Evolutionary conservation across 2,329 filamentous ascomycete species (phyloP).

Genomic region (Fusarium sp.): DNA sequence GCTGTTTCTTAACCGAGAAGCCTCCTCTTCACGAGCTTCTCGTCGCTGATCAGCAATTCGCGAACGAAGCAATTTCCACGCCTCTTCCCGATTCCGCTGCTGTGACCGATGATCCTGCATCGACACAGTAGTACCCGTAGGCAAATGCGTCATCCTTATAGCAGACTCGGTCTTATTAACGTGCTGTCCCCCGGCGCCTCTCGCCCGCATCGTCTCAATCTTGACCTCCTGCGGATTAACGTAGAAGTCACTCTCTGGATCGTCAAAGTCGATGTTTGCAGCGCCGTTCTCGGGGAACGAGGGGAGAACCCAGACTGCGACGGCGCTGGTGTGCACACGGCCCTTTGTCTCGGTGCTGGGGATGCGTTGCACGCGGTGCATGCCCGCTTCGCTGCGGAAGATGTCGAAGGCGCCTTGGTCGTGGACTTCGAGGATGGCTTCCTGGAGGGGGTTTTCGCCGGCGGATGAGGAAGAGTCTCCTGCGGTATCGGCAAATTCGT

Average conservation of each 20-base stretch:
- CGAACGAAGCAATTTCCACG: constrained; percentile 85
- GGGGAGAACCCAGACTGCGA: constrained; percentile 90
- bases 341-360: constrained; percentile 91
- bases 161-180: constrained; percentile 99
- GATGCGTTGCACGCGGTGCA: constrained; percentile 93
- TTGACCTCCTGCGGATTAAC: constrained; percentile 84
- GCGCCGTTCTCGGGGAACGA: constrained; percentile 71
- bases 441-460: constrained; percentile 76
- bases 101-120: constrained; percentile 96
- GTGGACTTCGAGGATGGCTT: constrained; percentile 87
- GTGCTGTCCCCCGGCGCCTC: constrained; percentile 94
- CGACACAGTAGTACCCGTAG: constrained; percentile 84
- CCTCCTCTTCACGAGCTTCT: constrained; percentile 84
- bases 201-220: constrained; percentile 87
- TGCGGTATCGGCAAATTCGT: constrained; percentile 75
- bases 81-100: constrained; percentile 84
- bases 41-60: constrained; percentile 81
- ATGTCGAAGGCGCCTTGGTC: constrained; percentile 79
- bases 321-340: constrained; percentile 91
- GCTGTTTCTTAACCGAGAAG: constrained; percentile 76
- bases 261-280: constrained; percentile 69
- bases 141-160: constrained; percentile 88
- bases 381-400: constrained; percentile 87
- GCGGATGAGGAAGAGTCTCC: constrained; percentile 60
- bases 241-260: constrained; percentile 92